A percentile compares a stretch with the other conserved stretches of the same genome.
These are phyloP conservation scores for Yarrowia porcina DNA, from an alignment of 805 yeast species.

Conservation along the genomic window DNA sequence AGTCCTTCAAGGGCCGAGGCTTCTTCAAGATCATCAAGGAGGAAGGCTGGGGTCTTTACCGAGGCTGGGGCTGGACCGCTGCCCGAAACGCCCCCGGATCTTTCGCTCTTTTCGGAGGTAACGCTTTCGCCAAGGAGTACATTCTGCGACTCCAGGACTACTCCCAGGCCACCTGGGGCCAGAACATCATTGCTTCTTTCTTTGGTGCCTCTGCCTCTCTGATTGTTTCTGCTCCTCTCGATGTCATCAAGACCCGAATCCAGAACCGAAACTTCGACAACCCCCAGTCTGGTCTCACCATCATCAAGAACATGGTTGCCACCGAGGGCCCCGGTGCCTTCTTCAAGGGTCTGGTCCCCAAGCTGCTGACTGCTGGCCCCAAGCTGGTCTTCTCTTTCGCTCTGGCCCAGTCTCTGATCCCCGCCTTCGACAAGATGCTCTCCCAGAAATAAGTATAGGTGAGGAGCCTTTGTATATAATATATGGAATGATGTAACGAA, in stretches of 20 bases:
- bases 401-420: conserved; percentile 92
- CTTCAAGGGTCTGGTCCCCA: conserved; percentile 96
- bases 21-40: conserved; percentile 79
- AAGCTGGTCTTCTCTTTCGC: conserved; percentile 98
- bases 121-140: conserved; percentile 97
- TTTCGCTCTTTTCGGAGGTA: conserved; percentile 96
- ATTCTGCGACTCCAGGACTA: conserved; percentile 83
- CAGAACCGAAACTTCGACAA: conserved; percentile 95
- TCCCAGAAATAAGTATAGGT: neutral
- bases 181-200: conserved; percentile 91
- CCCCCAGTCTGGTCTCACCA: conserved; percentile 90
- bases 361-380: conserved; percentile 95
- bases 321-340: conserved; percentile 88
- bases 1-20: conserved; percentile 97
- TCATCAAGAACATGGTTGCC: conserved; percentile 86
- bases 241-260: conserved; percentile 96
- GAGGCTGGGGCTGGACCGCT: conserved; percentile 99
- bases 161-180: conserved; percentile 87
- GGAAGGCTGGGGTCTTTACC: conserved; percentile 89
- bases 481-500: conserved; percentile 1
- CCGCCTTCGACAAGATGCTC: conserved; percentile 81
- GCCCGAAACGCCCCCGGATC: conserved; percentile 99
- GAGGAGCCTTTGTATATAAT: conserved; percentile 3
- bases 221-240: conserved; percentile 96
- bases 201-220: conserved; percentile 96